Base-by-base conservation (phyloP, 2,329 filamentous ascomycete genomes). In the Tolypocladium nubicola region DNA sequence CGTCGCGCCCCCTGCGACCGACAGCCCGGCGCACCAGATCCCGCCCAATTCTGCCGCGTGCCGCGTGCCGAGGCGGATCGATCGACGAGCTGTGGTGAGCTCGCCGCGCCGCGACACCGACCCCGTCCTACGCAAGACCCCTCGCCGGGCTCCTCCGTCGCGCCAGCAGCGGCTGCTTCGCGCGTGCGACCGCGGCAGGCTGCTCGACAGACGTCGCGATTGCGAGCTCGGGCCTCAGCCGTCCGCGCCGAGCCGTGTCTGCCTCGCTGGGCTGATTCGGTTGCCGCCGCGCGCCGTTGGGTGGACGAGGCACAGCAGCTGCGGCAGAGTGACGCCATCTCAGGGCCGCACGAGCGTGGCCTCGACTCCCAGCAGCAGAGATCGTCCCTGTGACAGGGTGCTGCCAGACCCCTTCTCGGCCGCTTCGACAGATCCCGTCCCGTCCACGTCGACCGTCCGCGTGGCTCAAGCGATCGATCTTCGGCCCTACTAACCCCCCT, bases 11-110 rank as follows among this genome's bases (percentile, higher is more conserved):
- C 35, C 35, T 37, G 35, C 35, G 35, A 37, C 35, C 11, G 35
- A 37, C 35, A 14, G 35, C 35, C 35, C 4, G 35, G 35, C 35
- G 35, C 35, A 14, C 35, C 11, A 14, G 35, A 37, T 37, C 11
- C 35, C 26, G 26, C 6, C 26, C 4, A 30, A 1, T 5, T 8
- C 4, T n/a, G 26, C 2, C 3, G 1, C 3, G 1, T n/a, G 26
- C 26, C 26, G 16, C 26, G 26, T n/a, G 26, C 45, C 26, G 45
- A 49, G 9, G 11, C 45, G 45, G 14, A 49, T 49, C 45, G 23
- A 10, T 26, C 23, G 43, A 50, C 47, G 8, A 33, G 26, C 26
- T n/a, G 26, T 16, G 6, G 47, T 35, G 26, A 50, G 47, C 47
- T 7, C 35, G 26, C n/a, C 45, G 16, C 4, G n/a, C 16, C 47